These are phyloP conservation scores for Hymenoscyphus occultus DNA, from an alignment of 2,329 filamentous ascomycete genomes.

Conservation along the genomic window DNA sequence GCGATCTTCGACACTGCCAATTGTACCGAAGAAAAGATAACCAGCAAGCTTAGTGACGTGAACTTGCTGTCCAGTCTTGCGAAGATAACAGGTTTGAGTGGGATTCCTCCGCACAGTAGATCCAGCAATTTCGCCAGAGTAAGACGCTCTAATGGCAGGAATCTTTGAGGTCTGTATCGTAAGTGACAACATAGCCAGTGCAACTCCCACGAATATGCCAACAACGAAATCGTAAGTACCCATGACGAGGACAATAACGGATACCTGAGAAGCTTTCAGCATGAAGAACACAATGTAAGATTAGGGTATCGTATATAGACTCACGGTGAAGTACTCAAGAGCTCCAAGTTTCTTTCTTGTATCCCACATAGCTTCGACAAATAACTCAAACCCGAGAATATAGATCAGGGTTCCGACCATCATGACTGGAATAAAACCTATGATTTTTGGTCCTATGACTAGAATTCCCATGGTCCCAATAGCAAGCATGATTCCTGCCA, in stretches of 20 bases:
- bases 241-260: constrained; percentile 92
- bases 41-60: constrained; percentile 88
- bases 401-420: constrained; percentile 96
- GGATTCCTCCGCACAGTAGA: constrained; percentile 92
- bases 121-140: constrained; percentile 81
- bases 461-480: constrained; percentile 76
- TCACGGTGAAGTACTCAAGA: constrained; percentile 83
- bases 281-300: background rate
- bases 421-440: constrained; percentile 94
- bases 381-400: constrained; percentile 85
- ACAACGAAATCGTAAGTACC: constrained; percentile 95
- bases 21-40: constrained; percentile 97
- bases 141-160: constrained; percentile 85
- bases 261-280: constrained; percentile 48
- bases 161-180: constrained; percentile 89
- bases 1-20: constrained; percentile 88
- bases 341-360: constrained; percentile 84
- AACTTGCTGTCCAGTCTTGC: constrained; percentile 82
- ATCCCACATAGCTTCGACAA: constrained; percentile 83
- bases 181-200: constrained; percentile 86
- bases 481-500: constrained; percentile 84
- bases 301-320: constrained; percentile 28
- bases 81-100: constrained; percentile 81
- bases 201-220: constrained; percentile 87
- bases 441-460: constrained; percentile 79